phyloP scores from a whole-genome alignment of 768 basidiomycete species.

The Pluteus cervinus region DNA sequence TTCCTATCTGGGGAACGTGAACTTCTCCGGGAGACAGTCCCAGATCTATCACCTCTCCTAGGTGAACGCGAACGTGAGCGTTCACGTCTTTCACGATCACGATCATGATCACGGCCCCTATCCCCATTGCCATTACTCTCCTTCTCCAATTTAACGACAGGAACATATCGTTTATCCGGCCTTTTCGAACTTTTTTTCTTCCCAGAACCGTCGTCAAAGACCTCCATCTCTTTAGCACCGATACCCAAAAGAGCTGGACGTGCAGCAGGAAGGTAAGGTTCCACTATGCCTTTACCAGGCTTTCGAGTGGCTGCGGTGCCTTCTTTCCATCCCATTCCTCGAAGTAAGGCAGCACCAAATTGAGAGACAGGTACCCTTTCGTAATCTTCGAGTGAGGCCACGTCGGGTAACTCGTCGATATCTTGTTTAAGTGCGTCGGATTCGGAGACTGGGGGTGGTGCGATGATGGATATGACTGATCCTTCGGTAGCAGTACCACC shows the following conservation, averaged over 20 bases:
- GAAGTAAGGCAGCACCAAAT: constrained; percentile 87
- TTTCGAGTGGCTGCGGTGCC: constrained; percentile 66
- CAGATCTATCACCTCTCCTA: constrained; percentile 28
- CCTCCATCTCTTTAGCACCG: constrained; percentile 85
- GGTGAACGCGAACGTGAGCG: constrained; percentile 33
- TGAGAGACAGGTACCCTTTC: constrained; percentile 85
- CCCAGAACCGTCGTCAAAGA: constrained; percentile 61
- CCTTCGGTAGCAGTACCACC: constrained; percentile 33
- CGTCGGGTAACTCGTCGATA: constrained; percentile 70
- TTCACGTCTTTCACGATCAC: constrained; percentile 17
- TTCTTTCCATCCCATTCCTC: constrained; percentile 97
- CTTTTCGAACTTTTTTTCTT: constrained; percentile 42
- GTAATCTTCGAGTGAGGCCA: constrained; percentile 79
- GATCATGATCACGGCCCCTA: constrained; percentile 18
- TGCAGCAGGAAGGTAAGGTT: constrained; percentile 77
- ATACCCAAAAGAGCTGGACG: constrained; percentile 88
- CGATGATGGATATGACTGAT: constrained; percentile 57
- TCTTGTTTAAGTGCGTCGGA: constrained; percentile 83
- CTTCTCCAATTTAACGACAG: constrained; percentile 69
- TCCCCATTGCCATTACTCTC: too few species aligned
- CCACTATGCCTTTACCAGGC: constrained; percentile 53
- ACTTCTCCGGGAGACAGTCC: constrained; percentile 36
- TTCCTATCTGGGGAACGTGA: constrained; percentile 47
- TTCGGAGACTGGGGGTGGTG: constrained; percentile 62
- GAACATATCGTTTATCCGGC: constrained; percentile 76